Evolutionary conservation across 2,329 filamentous ascomycete genomes (phyloP), one percentile per base, ranked within the genome.

Genomic region (Ceratocystis cubensis): DNA sequence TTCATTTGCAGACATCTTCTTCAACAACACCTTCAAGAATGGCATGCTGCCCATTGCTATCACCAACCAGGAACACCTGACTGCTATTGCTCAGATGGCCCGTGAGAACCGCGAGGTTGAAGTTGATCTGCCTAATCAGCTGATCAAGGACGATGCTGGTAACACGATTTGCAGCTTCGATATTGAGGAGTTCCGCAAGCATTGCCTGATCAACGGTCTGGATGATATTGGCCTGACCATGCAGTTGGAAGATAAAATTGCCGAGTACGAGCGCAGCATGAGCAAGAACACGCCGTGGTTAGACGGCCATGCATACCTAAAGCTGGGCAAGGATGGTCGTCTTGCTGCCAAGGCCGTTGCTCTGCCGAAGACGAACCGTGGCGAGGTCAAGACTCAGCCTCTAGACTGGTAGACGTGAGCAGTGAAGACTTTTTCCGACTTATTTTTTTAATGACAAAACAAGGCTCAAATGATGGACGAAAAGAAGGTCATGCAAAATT

Each of bases 1-100:
- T 1, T 92, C 88, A 0, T 85, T 83, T 69, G 79, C 76, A 68
- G 76, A 78, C 68, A 99, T 99, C 76, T 96, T 96, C 85, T 95
- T 93, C 84, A 96, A 96, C 84, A 99, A 99, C 81, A 94, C 89
- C n/a, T 97, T 96, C 84, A 97, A 99, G 83, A 99, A 99, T 80
- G 93, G 93, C 79, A 97, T 97, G 94, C 81, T 97, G 70, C 92
- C 93, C 61, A 85, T 97, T 69, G 78, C 82, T 68, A 88, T 97
- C 73, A 78, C 82, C 41, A 85, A 93, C 75, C 77, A 84, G 70
- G 79, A 77, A 1, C 81, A 83, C 41, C 79, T 96, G 3, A 81
- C 88, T 56, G 81, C 81, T 69, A 86, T 97, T 70, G 86, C 88
- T 46, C 84, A 80, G 30, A 89, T 95, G 76, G 92, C 92, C 44